Base-by-base conservation (phyloP, 2,329 filamentous ascomycete species). In the Fusarium acutatum region DNA sequence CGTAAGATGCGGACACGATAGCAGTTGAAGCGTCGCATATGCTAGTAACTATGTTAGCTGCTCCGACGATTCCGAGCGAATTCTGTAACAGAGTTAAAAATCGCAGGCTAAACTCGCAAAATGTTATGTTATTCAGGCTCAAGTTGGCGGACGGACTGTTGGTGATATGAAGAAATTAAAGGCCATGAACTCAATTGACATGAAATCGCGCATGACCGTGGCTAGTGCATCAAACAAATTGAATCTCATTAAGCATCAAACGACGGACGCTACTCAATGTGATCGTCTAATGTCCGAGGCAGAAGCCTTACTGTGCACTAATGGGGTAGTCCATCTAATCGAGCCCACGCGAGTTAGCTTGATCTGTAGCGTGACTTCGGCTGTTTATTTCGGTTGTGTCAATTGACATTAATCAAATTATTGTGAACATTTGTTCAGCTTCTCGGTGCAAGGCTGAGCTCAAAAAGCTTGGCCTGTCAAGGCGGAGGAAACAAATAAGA, bases 211-310 rank as follows among this genome's bases (percentile, higher is more conserved):
- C 71, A 73, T 68, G 62, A 56, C 59, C 47, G 59, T 53, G 35
- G 43, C 66, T 68, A 73, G 61, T 71, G 71, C 71, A 34, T 74
- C 71, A 62, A 64, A 64, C 62, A 73, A 46, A 73, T 73, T 73
- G 71, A 73, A 71, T 30, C 40, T 52, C 53, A 52, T 67, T 49
- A 61, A 63, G 57, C 40, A 61, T 71, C 61, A 70, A 58, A 68
- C 35, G 47, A 60, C 56, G 37, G 57, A 46, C 30, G 17, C 57
- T 43, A 59, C 54, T 47, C 15, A 56, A 60, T 46, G 41, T 60
- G 50, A 59, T 73, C 65, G 15, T 67, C 57, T 30, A 62, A 71
- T 53, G 49, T 64, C 50, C 58, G 40, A 64, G 24, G 58, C n/a
- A 61, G 43, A 65, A 38, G 58, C 47, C 47, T 34, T 71, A 34